Base-by-base conservation (phyloP, 2,329 filamentous ascomycete genomes). In the Aureobasidium pullulans region DNA sequence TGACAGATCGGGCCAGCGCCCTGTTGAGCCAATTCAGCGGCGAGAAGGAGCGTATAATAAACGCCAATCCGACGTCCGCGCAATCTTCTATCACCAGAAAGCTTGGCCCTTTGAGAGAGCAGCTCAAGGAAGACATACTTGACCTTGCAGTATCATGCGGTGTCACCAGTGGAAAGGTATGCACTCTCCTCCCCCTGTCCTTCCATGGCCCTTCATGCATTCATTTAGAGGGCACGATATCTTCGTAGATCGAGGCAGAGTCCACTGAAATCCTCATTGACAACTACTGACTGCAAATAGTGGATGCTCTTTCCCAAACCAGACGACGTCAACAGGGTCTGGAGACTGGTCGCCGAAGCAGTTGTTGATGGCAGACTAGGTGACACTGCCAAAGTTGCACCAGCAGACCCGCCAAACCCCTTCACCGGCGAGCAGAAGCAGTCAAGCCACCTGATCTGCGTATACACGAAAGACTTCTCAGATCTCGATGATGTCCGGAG, bases 381-480 rank as follows among this genome's bases (percentile, higher is more conserved):
- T 0, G 81, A 84, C 40, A 80, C 76, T 1, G 87, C 89, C 9
- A 95, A 94, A 72, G 86, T 92, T 11, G 83, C 85, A 1, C 83
- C 87, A 1, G 75, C 77, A 48, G 70, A 80, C 9, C 57, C 65
- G 4, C 13, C 47, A 0, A 56, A 64, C 16, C 67, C 73, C 28
- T 77, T 72, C 44, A 72, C 75, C 19, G 79, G 84, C 19, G 64
- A 36, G 6, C n/a, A 48, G 23, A 43, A 37, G 13, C 16, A 50
- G 15, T 43, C 53, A 19, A 28, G 23, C 19, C 59, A 52, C n/a
- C 72, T 94, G 43, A 84, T 95, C 29, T 92, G 88, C 64, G 77
- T 95, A 7, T 95, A 95, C 71, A 95, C 89, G 5, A 75, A 77
- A 43, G 84, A 96, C 70, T 94, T 91, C 68, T 76, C 76, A 31